Evolutionary conservation across 1,284 basidiomycete genomes (phyloP).

Genomic region (Cerrena zonata): DNA sequence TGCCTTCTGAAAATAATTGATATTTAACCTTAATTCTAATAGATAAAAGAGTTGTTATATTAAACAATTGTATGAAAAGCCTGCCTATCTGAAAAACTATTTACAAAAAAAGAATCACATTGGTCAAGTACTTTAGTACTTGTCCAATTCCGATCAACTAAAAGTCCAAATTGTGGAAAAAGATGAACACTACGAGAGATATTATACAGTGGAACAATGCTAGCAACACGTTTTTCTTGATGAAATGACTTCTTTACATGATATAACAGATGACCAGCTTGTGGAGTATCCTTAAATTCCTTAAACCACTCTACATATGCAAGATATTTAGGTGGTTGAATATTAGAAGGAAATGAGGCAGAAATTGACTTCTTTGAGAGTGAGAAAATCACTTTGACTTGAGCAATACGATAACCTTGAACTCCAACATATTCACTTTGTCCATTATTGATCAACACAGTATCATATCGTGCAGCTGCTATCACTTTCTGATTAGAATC

Average conservation of each 20-base stretch:
- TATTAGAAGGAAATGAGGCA: not conserved
- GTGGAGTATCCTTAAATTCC: conserved; percentile 13
- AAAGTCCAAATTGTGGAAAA: conserved; percentile 4
- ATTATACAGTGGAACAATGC: conserved; percentile 19
- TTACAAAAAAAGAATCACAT: conserved; percentile 10
- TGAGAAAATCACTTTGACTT: conserved; percentile 21
- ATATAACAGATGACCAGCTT: conserved; percentile 19
- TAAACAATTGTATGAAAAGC: conserved; percentile 10
- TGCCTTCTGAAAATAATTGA: no score
- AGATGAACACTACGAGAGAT: conserved; percentile 27
- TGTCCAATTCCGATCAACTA: conserved; percentile 8
- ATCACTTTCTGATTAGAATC: conserved; percentile 2
- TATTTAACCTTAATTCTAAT: no score
- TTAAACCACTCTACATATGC: conserved; percentile 25
- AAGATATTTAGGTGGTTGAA: conserved; percentile 12
- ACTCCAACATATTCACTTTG: conserved; percentile 4
- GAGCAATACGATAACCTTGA: conserved; percentile 19
- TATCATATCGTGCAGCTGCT: conserved; percentile 14
- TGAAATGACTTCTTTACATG: conserved; percentile 12
- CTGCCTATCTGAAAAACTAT: conserved; percentile 12
- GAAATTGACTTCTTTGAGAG: conserved; percentile 12
- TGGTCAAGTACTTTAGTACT: conserved; percentile 10
- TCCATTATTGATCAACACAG: conserved; percentile 11
- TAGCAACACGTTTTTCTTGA: conserved; percentile 13
- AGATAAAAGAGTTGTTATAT: not conserved